Conservation (phyloP, 495 filamentous ascomycete species). For the Hypoxylon crocopeplum region DNA sequence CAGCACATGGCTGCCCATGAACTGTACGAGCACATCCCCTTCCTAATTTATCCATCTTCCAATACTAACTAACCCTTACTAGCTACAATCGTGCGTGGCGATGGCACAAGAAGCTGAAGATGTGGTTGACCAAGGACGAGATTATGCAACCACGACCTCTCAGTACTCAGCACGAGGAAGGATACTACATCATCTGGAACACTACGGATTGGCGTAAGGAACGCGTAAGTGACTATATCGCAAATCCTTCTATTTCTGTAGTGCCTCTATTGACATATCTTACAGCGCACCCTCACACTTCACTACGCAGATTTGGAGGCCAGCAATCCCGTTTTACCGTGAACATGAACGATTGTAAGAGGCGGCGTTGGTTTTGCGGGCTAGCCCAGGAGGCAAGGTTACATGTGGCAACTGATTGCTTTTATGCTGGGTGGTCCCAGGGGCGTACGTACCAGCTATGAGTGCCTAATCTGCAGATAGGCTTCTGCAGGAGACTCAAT, state of each 20-base stretch:
- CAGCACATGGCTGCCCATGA: conserved; percentile 86
- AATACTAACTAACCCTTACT: conserved; percentile 21
- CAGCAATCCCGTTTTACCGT: conserved; percentile 26
- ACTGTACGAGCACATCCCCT: conserved; percentile 56
- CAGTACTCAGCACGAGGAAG: conserved; percentile 75
- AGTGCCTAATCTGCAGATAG: conserved; percentile 11
- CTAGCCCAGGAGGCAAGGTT: conserved; percentile 22
- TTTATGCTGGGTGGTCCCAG: conserved; percentile 17
- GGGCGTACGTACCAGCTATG: neutral
- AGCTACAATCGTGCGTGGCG: conserved; percentile 80
- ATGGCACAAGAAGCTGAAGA: conserved; percentile 86
- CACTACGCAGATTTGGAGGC: conserved; percentile 79
- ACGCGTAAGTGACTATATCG: conserved; percentile 62
- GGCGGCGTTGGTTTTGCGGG: conserved; percentile 33
- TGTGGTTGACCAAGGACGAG: conserved; percentile 92
- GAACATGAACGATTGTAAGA: neutral
- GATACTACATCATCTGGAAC: conserved; percentile 90
- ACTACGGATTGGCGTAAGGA: conserved; percentile 83
- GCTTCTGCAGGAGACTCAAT: conserved; percentile 2
- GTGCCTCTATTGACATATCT: conserved; percentile 9
- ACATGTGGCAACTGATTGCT: conserved; percentile 18
- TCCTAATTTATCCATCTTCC: conserved; percentile 5
- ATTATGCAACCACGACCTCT: conserved; percentile 71
- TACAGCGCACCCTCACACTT: conserved; percentile 77
- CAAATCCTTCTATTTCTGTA: conserved; percentile 9